Percentiles rank a stretch among this genome's conserved stretches.
phyloP scores from a whole-genome alignment of 2,329 filamentous ascomycete genomes.

The Blastomyces gilchristii region DNA sequence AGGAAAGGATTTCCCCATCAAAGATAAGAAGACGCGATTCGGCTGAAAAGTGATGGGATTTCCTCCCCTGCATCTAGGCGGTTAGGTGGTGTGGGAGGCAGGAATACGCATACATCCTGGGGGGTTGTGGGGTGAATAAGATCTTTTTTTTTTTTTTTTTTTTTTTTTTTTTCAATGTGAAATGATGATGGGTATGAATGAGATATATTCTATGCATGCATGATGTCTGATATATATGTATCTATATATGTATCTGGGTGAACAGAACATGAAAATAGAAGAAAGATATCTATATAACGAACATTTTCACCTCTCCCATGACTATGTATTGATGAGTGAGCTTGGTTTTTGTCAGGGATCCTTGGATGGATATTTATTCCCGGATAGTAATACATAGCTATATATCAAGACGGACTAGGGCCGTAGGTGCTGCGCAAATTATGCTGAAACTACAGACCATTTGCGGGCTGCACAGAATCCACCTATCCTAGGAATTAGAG shows the following conservation, averaged over 20 bases:
- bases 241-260: not conserved
- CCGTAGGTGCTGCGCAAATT: not conserved
- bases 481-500: not conserved
- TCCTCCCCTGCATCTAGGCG: not conserved
- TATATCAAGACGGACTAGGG: not conserved
- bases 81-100: not conserved
- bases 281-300: not conserved
- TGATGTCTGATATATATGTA: not conserved
- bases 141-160: too few species aligned
- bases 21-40: conserved; percentile 1
- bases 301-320: not conserved
- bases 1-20: conserved; percentile 6
- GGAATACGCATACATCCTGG: not conserved
- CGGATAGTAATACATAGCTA: too few species aligned
- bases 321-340: not conserved
- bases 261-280: not conserved
- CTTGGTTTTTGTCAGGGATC: not conserved
- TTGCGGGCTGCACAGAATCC: not conserved
- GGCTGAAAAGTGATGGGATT: not conserved
- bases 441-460: not conserved
- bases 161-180: not conserved
- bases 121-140: not conserved
- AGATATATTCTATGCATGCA: not conserved
- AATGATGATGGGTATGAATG: not conserved
- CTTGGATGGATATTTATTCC: not conserved